These are phyloP conservation scores for Colletotrichum eremochloae DNA, from an alignment of 2,329 filamentous ascomycete genomes.

Conservation along the genomic window DNA sequence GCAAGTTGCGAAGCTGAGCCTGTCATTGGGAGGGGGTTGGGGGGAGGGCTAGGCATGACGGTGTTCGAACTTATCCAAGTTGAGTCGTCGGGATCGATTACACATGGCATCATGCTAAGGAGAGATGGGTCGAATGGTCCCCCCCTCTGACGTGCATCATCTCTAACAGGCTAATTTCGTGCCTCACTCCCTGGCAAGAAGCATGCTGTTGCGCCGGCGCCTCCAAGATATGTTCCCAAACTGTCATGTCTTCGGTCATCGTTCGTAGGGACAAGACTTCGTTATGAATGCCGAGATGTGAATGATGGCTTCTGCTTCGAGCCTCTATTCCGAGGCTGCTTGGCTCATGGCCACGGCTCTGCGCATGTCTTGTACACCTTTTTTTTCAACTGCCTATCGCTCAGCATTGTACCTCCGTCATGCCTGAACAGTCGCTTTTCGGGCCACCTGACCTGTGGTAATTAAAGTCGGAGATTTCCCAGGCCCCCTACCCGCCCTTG, in stretches of 20 bases:
- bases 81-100: slow-evolving; percentile 7
- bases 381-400: background rate
- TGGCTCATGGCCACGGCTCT: background rate
- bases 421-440: slow-evolving; percentile 4
- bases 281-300: slow-evolving; percentile 6
- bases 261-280: background rate
- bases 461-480: slow-evolving; percentile 4
- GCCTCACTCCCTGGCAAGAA: slow-evolving; percentile 20
- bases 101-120: slow-evolving; percentile 19
- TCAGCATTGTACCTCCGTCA: background rate
- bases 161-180: slow-evolving; percentile 27
- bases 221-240: background rate
- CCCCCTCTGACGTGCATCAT: slow-evolving; percentile 37
- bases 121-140: slow-evolving; percentile 23
- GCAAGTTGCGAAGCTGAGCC: slow-evolving; percentile 9
- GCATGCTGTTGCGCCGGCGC: slow-evolving; percentile 21
- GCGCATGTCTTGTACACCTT: background rate
- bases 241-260: background rate
- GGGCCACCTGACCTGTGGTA: slow-evolving; percentile 8
- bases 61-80: background rate
- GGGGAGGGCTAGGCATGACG: background rate
- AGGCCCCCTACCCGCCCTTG: slow-evolving; percentile 7
- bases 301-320: slow-evolving; percentile 18
- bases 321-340: slow-evolving; percentile 13
- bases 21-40: background rate